Evolutionary conservation across 1,284 basidiomycete species (phyloP), one percentile per base, ranked within the genome.

Genomic region (Ceratobasidium sp.): DNA sequence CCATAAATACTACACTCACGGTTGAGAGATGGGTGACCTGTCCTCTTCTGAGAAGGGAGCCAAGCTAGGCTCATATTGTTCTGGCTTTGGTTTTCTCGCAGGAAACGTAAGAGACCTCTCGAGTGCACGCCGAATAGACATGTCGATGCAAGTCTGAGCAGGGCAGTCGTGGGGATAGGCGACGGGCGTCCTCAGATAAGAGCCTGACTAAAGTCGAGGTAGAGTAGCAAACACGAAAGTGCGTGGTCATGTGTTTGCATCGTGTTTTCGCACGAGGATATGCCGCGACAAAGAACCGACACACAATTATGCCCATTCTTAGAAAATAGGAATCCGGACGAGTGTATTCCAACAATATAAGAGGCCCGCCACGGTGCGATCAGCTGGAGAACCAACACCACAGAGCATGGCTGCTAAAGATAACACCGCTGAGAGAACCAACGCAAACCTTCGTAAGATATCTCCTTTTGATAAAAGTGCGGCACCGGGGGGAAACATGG

Each of bases 81-180:
- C 23, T 23, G 30, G 26, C 14, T 6, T 23, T 21, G 62, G 62
- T 18, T 64, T 46, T 26, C 62, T 26, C 18, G 26, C 43, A 11
- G 64, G 64, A 55, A 67, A 67, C 50, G 64, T 67, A 30, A 67
- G 50, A 16, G 64, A 67, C 21, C 64, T 30, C 26, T 52, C 64
- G 35, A 67, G 38, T 16, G 21, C 64, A 16, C 49, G 64, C 18
- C 52, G 49, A 52, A 67, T 67, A 26, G 64, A 67, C 64, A 67
- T 67, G 26, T 38, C 44, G 32, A 11, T 21, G 35, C n/a, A n/a
- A n/a, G n/a, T n/a, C n/a, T n/a, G n/a, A n/a, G n/a, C n/a, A n/a
- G n/a, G n/a, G n/a, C n/a, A n/a, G n/a, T n/a, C n/a, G n/a, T n/a
- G 46, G 46, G 9, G 50, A 38, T 18, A n/a, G 23, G 58, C 38